Conservation (phyloP, 2,329 filamentous ascomycete species). For the Nothophaeocryptopus gaeumannii region DNA sequence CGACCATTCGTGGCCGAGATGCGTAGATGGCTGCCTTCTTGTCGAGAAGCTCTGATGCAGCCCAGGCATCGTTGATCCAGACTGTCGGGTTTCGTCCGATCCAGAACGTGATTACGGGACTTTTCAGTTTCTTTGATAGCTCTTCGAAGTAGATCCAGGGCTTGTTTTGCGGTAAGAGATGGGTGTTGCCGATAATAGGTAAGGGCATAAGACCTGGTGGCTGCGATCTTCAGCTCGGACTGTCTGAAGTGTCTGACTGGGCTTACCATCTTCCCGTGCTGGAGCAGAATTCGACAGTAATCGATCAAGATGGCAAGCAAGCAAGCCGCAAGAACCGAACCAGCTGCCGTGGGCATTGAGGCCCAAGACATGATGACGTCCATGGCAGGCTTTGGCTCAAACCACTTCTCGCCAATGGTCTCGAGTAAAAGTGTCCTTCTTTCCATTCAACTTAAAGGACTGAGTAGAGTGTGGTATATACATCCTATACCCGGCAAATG, state of each 20-base stretch:
- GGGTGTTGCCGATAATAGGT: slow-evolving; percentile 46
- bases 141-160: slow-evolving; percentile 45
- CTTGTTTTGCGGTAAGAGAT: slow-evolving; percentile 34
- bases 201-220: slow-evolving; percentile 48
- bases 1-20: slow-evolving; percentile 45
- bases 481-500: no score
- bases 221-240: slow-evolving; percentile 17
- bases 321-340: no score
- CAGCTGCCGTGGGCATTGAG: no score
- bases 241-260: neutral
- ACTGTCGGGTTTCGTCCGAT: slow-evolving; percentile 47
- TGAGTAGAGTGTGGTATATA: no score
- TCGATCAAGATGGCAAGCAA: slow-evolving; percentile 14
- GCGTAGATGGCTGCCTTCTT: slow-evolving; percentile 47
- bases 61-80: slow-evolving; percentile 45
- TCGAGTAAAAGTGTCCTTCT: no score
- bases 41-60: slow-evolving; percentile 47
- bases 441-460: no score
- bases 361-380: no score
- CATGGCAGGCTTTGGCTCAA: no score
- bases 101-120: slow-evolving; percentile 50
- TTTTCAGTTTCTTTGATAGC: slow-evolving; percentile 44
- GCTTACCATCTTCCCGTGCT: slow-evolving; percentile 23
- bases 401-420: no score
- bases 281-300: slow-evolving; percentile 22